Base-by-base conservation (phyloP, 345 rosid genomes). In the Euphorbia pulcherrima region DNA sequence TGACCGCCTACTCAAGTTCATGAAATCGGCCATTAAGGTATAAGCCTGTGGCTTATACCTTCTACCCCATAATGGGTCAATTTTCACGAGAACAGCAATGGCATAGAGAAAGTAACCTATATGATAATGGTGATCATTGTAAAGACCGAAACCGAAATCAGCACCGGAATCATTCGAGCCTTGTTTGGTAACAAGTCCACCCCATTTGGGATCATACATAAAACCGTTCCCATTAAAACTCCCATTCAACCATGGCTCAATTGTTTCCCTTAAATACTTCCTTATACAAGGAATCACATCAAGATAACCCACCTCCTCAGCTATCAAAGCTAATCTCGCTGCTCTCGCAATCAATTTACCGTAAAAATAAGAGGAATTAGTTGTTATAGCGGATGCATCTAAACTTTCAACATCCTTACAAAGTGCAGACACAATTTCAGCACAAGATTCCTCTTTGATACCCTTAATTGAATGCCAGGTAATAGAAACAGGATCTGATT, bases 401-500 rank as follows among this genome's bases (percentile, higher is more conserved):
- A 94, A 79, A 8, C 79, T 85, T 63, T 73, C 75, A 24, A 88
- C 97, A 74, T 94, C 97, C 68, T 83, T 85, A 14, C n/a, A 10
- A 21, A 94, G 85, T 18, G 96, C 96, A 17, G 83, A 65, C 35
- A 82, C 80, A 60, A 94, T 86, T 74, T 89, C 95, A 62, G 69
- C 72, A 65, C 69, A 64, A 0, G 82, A 69, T 51, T 83, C 85
- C 70, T 89, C 88, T 30, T 64, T 51, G 48, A 89, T 56, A 53
- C 96, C 96, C 73, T 77, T 84, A 64, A 84, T 74, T 4, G 97
- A 91, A 79, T 94, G 95, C 97, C 97, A 94, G 53, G 99, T 88
- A 8, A 91, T 79, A 0, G 97, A 81, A 77, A 89, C 75, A 0
- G 89, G 81, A 53, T 78, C 81, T 0, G 92, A 67, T 77, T 74